A percentile compares a stretch with the other conserved stretches of the same genome.
Evolutionary conservation across 768 basidiomycete genomes (phyloP).

Genomic region (Mycena vitilis): DNA sequence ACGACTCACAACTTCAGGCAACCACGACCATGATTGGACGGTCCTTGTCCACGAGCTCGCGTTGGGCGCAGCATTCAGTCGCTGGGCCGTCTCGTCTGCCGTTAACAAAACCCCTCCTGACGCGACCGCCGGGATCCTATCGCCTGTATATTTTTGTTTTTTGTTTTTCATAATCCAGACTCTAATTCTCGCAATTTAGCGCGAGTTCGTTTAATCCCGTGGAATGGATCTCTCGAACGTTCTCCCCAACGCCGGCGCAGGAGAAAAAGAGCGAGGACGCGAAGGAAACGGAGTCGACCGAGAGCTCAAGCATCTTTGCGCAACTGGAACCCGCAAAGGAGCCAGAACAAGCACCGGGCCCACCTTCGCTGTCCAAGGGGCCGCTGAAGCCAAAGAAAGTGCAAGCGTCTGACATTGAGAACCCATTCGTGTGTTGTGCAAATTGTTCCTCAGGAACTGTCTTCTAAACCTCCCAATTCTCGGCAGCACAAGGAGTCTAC

Average conservation of each 20-base stretch:
- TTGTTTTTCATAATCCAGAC: not conserved
- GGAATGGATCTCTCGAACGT: constrained; percentile 71
- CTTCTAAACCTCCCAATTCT: not conserved
- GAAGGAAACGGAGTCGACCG: constrained; percentile 37
- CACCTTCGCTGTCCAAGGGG: not conserved
- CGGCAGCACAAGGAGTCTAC: constrained; percentile 93
- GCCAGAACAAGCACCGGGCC: constrained; percentile 14
- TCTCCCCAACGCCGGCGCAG: constrained; percentile 61
- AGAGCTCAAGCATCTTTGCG: constrained; percentile 35
- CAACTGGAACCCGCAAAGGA: constrained; percentile 12
- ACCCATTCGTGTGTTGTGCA: constrained; percentile 23
- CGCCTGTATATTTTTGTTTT: constrained; percentile 55
- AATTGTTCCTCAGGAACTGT: not conserved
- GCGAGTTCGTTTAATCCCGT: constrained; percentile 68
- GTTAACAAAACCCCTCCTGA: constrained; percentile 10
- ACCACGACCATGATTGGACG: constrained; percentile 29
- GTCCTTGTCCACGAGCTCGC: constrained; percentile 40
- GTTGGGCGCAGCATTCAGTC: constrained; percentile 21
- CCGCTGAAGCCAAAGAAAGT: constrained; percentile 38
- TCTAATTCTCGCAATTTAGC: constrained; percentile 38
- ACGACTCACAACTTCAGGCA: not conserved
- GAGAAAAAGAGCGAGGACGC: constrained; percentile 61
- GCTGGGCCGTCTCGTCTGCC: constrained; percentile 42
- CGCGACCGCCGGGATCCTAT: constrained; percentile 45
- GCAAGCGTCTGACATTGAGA: constrained; percentile 32